Conservation (phyloP, 2,329 filamentous ascomycete genomes). For the Chalara sp. region DNA sequence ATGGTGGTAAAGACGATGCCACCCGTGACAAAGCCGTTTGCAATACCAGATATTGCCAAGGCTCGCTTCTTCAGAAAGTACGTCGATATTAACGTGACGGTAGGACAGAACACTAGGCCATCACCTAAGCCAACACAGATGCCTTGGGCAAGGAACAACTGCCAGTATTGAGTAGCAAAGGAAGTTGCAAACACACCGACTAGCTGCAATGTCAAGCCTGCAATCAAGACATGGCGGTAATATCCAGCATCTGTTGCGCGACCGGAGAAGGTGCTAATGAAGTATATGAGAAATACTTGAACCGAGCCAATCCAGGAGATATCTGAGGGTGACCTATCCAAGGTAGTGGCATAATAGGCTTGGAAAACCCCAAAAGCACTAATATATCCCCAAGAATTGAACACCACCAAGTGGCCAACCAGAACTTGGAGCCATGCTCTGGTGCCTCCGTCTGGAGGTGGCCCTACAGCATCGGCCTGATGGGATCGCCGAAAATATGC, state of each 20-base stretch:
- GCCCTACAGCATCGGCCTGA: not conserved
- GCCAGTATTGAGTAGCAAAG: slow-evolving; percentile 29
- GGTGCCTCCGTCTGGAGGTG: slow-evolving; percentile 2
- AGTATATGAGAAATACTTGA: slow-evolving; percentile 36
- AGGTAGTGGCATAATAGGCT: slow-evolving; percentile 38
- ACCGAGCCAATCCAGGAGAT: slow-evolving; percentile 42
- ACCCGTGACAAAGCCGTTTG: not conserved
- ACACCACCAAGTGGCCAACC: slow-evolving; percentile 12
- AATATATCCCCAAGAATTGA: slow-evolving; percentile 28
- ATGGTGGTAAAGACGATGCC: not conserved
- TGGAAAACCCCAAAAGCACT: slow-evolving; percentile 49
- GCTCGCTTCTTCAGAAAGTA: slow-evolving; percentile 13
- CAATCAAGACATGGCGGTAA: slow-evolving; percentile 18
- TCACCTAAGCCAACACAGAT: slow-evolving; percentile 31
- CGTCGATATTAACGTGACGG: slow-evolving; percentile 25
- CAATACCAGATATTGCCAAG: not conserved
- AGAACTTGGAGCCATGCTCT: slow-evolving; percentile 26
- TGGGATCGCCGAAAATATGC: too few relatives aligned
- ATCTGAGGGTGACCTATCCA: slow-evolving; percentile 30
- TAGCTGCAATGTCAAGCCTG: slow-evolving; percentile 6
- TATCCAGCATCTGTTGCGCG: slow-evolving; percentile 37
- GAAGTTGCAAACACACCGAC: slow-evolving; percentile 31
- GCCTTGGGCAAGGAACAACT: slow-evolving; percentile 34
- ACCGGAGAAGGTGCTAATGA: slow-evolving; percentile 36
- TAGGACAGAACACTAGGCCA: slow-evolving; percentile 32